Evolutionary conservation across 495 filamentous ascomycete genomes (phyloP).

Genomic region (Penicillium salamii): DNA sequence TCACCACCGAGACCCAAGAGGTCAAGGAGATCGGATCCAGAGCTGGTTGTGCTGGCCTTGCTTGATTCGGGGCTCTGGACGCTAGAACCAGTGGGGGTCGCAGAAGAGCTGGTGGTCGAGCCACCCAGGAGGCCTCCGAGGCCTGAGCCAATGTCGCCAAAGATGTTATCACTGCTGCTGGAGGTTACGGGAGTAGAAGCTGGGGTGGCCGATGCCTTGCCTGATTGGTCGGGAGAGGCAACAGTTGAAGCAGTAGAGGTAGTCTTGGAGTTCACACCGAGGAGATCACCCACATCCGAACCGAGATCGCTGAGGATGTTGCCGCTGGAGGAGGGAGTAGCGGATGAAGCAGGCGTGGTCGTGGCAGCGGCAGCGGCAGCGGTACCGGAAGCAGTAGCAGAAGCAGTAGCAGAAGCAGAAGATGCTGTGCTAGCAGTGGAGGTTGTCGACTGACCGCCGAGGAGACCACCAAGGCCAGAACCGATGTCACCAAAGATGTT

Average conservation of each 20-base stretch:
- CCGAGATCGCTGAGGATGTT: constrained; percentile 5
- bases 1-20: constrained; percentile 4
- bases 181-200: constrained; percentile 8
- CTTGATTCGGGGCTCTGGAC: not conserved
- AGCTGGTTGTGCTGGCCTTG: not conserved
- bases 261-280: not conserved
- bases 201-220: constrained; percentile 4
- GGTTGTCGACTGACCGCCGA: constrained; percentile 8
- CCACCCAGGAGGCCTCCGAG: not conserved
- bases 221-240: no score
- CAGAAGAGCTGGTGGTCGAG: constrained; percentile 9
- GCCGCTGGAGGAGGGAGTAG: constrained; percentile 1
- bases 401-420: no score
- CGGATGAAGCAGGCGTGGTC: no score
- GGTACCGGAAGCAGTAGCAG: no score
- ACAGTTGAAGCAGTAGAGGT: constrained; percentile 2
- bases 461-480: not conserved
- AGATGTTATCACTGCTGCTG: not conserved
- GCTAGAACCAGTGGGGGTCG: constrained; percentile 2
- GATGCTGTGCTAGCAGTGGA: no score
- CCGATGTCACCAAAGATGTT: not conserved
- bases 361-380: no score
- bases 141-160: not conserved
- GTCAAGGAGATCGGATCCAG: constrained; percentile 3
- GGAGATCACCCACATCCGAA: constrained; percentile 1